Base-by-base conservation (phyloP, 192 early-diverging fungal species). In the Coemansia nantahalensis region DNA sequence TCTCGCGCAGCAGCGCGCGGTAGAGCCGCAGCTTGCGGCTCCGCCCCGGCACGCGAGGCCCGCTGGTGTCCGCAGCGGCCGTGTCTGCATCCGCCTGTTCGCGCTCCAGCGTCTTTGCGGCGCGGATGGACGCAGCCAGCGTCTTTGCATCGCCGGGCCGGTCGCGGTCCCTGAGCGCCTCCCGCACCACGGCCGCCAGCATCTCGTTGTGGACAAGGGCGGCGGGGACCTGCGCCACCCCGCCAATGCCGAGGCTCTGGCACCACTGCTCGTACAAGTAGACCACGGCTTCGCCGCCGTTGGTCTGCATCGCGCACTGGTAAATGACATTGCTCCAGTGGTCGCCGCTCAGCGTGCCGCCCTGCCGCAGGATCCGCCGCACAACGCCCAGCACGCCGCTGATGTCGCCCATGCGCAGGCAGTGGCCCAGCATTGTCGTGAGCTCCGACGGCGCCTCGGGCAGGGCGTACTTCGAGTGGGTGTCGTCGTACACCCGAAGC, bases 1-100 rank as follows among this genome's bases (percentile, higher is more conserved):
- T 45, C 13, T 39, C 56, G 1, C 54, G 54, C 18, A 59, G 34
- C 37, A 68, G 33, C 8, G 24, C 34, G 0, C 72, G 55, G 42
- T 68, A 76, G 37, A 76, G 32, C 32, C 6, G 16, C 31, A 54
- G 7, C 35, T 48, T 19, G 3, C 14, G 7, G 16, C 21, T 14
- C 6, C 24, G 18, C 0, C 5, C 32, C 15, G 19, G n/a, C n/a
- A n/a, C n/a, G n/a, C n/a, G n/a, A n/a, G n/a, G n/a, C n/a, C n/a
- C n/a, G n/a, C n/a, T n/a, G n/a, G n/a, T n/a, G n/a, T n/a, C n/a
- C n/a, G n/a, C n/a, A n/a, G n/a, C n/a, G n/a, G n/a, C n/a, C n/a
- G n/a, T n/a, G n/a, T n/a, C n/a, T n/a, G n/a, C n/a, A n/a, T n/a
- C n/a, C n/a, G n/a, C n/a, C n/a, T n/a, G n/a, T n/a, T n/a, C n/a